Evolutionary conservation across 2,329 filamentous ascomycete species (phyloP).

Genomic region (Ophiosphaerella korrae): DNA sequence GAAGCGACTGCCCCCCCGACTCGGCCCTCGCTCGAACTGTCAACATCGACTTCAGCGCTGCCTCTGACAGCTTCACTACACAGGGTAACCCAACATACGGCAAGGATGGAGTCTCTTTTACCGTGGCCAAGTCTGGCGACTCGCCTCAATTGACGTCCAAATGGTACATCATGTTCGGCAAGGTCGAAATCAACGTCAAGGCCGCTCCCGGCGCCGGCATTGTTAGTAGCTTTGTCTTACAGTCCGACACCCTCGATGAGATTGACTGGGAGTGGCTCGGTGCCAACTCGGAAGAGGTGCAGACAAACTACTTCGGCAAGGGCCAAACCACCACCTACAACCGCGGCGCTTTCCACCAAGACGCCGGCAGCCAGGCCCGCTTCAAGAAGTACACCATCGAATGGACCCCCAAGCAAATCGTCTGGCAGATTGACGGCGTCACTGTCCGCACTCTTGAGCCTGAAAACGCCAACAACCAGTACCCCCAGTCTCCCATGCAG

Average conservation of each 20-base stretch:
- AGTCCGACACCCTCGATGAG: conserved; percentile 92
- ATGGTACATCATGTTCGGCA: conserved; percentile 99
- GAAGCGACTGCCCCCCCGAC: conserved; percentile 70
- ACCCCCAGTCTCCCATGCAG: conserved; percentile 95
- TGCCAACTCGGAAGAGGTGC: conserved; percentile 74
- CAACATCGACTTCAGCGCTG: conserved; percentile 78
- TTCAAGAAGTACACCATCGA: conserved; percentile 91
- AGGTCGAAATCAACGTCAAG: conserved; percentile 83
- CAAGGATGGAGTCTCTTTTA: conserved; percentile 78
- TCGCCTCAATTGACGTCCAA: conserved; percentile 84
- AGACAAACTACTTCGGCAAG: conserved; percentile 97
- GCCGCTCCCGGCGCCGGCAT: conserved; percentile 88
- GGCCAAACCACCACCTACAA: conserved; percentile 85
- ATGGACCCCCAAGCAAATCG: conserved; percentile 84
- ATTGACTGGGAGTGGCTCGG: conserved; percentile 98
- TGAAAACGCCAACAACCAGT: conserved; percentile 74
- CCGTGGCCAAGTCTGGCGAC: conserved; percentile 77
- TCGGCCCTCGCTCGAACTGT: conserved; percentile 83
- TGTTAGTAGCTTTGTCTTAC: conserved; percentile 87
- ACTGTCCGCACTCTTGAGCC: conserved; percentile 77
- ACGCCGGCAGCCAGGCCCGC: conserved; percentile 69
- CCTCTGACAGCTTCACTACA: conserved; percentile 77
- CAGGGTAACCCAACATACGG: conserved; percentile 74
- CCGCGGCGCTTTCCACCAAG: conserved; percentile 78
- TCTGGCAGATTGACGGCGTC: conserved; percentile 82